Evolutionary conservation across 1,139 yeast species (phyloP).

Genomic region (Geotrichum klebahnii): DNA sequence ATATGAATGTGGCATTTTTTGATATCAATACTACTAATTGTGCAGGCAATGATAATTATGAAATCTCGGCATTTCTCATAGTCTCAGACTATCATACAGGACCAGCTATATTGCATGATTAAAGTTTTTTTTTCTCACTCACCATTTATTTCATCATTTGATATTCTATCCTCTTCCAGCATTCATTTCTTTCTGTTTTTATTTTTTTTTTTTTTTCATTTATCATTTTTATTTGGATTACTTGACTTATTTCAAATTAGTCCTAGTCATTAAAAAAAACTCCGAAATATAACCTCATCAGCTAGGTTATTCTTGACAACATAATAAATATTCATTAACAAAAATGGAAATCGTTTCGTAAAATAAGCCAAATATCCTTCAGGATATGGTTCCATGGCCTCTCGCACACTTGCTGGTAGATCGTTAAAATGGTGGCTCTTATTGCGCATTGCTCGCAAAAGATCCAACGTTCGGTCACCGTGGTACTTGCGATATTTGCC

Average conservation of each 20-base stretch:
- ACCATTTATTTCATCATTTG: too few relatives aligned
- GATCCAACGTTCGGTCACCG: constrained; percentile 71
- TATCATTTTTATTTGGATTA: too few relatives aligned
- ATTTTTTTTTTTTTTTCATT: background rate
- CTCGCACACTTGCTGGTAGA: constrained; percentile 57
- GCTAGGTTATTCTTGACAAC: constrained; percentile 56
- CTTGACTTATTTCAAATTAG: too few relatives aligned
- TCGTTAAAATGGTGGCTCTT: constrained; percentile 93
- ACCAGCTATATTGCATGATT: too few relatives aligned
- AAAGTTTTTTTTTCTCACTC: too few relatives aligned
- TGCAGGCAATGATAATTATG: too few relatives aligned
- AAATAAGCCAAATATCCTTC: constrained; percentile 78
- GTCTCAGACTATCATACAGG: too few relatives aligned
- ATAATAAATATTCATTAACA: constrained; percentile 70
- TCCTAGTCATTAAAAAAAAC: too few relatives aligned
- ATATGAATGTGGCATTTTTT: too few relatives aligned
- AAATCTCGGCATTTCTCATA: too few relatives aligned
- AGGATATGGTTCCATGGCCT: constrained; percentile 73
- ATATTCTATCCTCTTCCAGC: too few relatives aligned
- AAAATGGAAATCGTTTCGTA: constrained; percentile 65
- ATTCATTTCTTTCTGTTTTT: background rate
- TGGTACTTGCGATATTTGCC: constrained; percentile 90
- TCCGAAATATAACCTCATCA: constrained; percentile 58
- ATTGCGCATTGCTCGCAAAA: constrained; percentile 83
- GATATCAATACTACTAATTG: too few relatives aligned